These are phyloP conservation scores for Glutinoglossum americanum DNA, from an alignment of 495 filamentous ascomycete genomes.

Conservation along the genomic window DNA sequence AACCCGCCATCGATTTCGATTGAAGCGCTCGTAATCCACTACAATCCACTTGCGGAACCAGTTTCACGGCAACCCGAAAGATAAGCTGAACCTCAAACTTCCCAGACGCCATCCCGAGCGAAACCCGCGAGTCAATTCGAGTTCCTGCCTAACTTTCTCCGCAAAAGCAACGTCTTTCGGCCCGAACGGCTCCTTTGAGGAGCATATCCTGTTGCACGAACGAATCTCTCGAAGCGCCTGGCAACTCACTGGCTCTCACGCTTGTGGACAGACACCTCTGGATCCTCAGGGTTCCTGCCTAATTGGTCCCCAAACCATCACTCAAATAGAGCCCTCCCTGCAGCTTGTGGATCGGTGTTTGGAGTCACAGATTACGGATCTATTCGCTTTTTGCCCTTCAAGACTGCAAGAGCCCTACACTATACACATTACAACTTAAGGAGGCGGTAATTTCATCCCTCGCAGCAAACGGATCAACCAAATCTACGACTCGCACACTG, in stretches of 20 bases:
- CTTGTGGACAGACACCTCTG: not conserved
- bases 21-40: not conserved
- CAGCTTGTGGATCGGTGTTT: not conserved
- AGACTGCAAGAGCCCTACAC: not conserved
- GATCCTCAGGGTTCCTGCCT: not conserved
- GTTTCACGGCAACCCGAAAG: not conserved
- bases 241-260: not conserved
- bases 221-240: not conserved
- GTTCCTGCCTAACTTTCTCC: not conserved
- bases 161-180: not conserved
- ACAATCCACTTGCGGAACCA: not conserved
- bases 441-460: not conserved
- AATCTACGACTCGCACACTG: not conserved
- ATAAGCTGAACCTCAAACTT: not conserved
- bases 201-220: not conserved
- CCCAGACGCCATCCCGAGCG: not conserved
- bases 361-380: not conserved
- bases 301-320: not conserved
- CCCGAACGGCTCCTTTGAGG: not conserved
- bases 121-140: not conserved
- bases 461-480: not conserved
- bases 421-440: not conserved
- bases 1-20: not conserved
- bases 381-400: not conserved
- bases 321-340: not conserved